Conservation (phyloP, 164 flowering plant species). For the Platanus orientalis region DNA sequence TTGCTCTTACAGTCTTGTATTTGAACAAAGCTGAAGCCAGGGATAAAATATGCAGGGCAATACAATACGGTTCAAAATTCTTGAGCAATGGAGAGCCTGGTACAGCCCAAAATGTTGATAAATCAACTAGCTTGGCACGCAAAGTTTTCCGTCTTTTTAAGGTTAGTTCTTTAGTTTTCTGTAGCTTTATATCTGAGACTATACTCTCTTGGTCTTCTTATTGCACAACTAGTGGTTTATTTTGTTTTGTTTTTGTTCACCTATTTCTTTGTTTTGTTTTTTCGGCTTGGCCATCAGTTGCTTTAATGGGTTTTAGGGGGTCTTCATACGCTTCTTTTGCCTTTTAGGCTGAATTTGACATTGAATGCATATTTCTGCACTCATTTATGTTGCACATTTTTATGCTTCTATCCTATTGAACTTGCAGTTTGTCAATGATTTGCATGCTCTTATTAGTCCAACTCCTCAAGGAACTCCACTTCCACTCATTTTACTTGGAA, state of each 20-base stretch:
- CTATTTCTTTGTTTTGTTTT: not conserved
- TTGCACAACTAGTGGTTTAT: not conserved
- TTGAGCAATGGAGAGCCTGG: slow-evolving; percentile 94
- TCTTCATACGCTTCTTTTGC: not conserved
- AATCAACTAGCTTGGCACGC: slow-evolving; percentile 18
- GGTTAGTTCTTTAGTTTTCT: slow-evolving; percentile 35
- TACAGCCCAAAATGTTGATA: slow-evolving; percentile 38
- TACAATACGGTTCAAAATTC: slow-evolving; percentile 97
- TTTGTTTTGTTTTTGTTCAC: not conserved
- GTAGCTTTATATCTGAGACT: not conserved
- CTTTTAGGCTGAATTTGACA: not conserved
- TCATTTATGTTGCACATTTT: not conserved
- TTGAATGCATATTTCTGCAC: not conserved
- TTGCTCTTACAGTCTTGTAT: slow-evolving; percentile 76
- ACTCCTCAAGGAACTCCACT: slow-evolving; percentile 87
- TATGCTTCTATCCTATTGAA: slow-evolving; percentile 1
- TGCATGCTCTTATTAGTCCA: slow-evolving; percentile 92
- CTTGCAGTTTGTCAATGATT: slow-evolving; percentile 94
- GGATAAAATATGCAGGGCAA: slow-evolving; percentile 98
- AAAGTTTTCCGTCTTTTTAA: slow-evolving; percentile 98
- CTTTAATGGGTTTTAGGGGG: not conserved
- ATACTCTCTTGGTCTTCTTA: not conserved
- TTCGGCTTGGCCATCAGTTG: not conserved
- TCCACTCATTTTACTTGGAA: slow-evolving; percentile 82
- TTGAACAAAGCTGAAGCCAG: slow-evolving; percentile 74